phyloP scores from a whole-genome alignment of 192 early-diverging fungal genomes.

The Funneliformis geosporum region DNA sequence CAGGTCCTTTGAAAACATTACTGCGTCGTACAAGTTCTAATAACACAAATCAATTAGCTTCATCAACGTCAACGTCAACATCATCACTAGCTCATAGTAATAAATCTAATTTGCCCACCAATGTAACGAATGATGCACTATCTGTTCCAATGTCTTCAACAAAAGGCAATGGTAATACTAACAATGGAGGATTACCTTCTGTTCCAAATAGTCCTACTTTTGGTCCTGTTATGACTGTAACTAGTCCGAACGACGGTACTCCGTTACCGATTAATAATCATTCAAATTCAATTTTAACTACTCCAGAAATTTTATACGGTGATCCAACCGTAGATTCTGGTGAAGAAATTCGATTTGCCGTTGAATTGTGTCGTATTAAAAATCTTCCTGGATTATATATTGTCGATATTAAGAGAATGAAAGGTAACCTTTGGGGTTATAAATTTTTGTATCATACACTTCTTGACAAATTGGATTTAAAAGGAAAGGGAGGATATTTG shows the following conservation, averaged over 20 bases:
- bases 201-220: conserved; percentile 8
- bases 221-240: conserved; percentile 18
- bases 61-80: not conserved
- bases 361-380: conserved; percentile 91
- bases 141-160: conserved; percentile 1
- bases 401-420: conserved; percentile 71
- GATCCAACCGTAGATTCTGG: conserved; percentile 58
- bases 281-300: conserved; percentile 14
- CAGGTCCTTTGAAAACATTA: conserved; percentile 29
- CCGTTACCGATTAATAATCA: conserved; percentile 36
- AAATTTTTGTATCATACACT: conserved; percentile 73
- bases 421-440: conserved; percentile 77
- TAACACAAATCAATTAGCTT: not conserved
- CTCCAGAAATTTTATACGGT: conserved; percentile 51
- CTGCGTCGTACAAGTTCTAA: conserved; percentile 32
- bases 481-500: conserved; percentile 50
- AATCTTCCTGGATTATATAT: conserved; percentile 79
- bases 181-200: not conserved
- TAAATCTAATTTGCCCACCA: not conserved
- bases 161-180: not conserved
- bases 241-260: conserved; percentile 32
- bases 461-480: conserved; percentile 50
- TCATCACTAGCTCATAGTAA: not conserved
- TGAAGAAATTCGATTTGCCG: conserved; percentile 83
- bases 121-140: not conserved